Evolutionary conservation across 202 grass and related monocot genomes (phyloP).

Genomic region (Saccharum hybrid): DNA sequence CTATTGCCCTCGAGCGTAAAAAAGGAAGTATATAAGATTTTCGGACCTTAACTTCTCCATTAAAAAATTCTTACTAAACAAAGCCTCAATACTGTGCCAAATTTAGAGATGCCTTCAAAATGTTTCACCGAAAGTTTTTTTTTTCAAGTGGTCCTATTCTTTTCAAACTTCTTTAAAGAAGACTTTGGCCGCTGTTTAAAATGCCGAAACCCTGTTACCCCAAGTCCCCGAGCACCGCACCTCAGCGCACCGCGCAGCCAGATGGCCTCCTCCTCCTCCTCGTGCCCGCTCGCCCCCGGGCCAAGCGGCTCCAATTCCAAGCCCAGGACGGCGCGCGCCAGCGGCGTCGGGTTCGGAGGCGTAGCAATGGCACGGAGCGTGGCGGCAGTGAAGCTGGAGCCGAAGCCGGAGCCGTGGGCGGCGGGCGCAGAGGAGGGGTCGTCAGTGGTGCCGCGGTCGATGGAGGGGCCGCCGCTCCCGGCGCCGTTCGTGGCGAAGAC

Average conservation of each 20-base stretch:
- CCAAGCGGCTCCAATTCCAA: neutral
- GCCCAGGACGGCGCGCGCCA: neutral
- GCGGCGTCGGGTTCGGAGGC: neutral
- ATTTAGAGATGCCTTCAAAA: neutral
- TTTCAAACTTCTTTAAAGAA: neutral
- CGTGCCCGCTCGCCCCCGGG: constrained; percentile 9
- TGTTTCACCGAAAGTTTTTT: neutral
- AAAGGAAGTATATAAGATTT: neutral
- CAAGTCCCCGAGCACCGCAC: neutral
- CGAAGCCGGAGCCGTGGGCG: constrained; percentile 36
- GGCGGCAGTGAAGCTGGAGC: constrained; percentile 36
- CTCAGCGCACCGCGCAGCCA: neutral
- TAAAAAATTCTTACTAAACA: neutral
- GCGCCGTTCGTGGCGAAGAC: constrained; percentile 66
- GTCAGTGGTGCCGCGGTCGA: constrained; percentile 11
- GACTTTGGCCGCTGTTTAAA: neutral
- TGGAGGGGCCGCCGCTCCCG: constrained; percentile 37
- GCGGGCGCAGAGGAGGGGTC: neutral
- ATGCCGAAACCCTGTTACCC: neutral
- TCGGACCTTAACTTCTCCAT: neutral
- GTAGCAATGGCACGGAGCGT: constrained; percentile 25
- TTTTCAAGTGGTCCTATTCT: neutral
- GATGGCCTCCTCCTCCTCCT: constrained; percentile 29
- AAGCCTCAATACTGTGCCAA: neutral
- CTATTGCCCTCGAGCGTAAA: too few species aligned